These are phyloP conservation scores for Botrytis porri DNA, from an alignment of 2,329 filamentous ascomycete genomes.

Conservation along the genomic window DNA sequence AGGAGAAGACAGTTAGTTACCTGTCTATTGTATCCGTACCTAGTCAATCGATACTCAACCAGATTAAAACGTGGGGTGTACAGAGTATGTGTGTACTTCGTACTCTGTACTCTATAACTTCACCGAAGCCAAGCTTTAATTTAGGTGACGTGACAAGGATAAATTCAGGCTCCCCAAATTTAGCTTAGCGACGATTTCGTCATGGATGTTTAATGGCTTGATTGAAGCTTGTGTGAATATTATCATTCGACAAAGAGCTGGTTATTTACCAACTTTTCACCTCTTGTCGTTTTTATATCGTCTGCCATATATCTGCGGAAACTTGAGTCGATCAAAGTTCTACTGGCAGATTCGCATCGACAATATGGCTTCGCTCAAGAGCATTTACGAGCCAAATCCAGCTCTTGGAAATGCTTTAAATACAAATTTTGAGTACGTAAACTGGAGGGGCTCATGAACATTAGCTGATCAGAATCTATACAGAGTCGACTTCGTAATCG, in stretches of 20 bases:
- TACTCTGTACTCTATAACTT: not conserved
- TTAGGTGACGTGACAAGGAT: not conserved
- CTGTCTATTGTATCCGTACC: not conserved
- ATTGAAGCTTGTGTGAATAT: constrained; percentile 15
- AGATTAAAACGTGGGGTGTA: not conserved
- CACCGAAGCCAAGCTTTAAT: not conserved
- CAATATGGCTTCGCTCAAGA: constrained; percentile 33
- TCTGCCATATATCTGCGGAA: not conserved
- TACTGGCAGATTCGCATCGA: constrained; percentile 12
- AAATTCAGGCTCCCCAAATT: constrained; percentile 7
- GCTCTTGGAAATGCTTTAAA: constrained; percentile 29
- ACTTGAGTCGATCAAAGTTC: constrained; percentile 5
- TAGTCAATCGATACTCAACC: not conserved
- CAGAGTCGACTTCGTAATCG: constrained; percentile 85
- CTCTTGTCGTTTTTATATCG: constrained; percentile 6
- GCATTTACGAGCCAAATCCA: constrained; percentile 29
- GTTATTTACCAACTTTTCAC: constrained; percentile 24
- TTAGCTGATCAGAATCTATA: constrained; percentile 19
- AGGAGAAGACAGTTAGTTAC: not conserved
- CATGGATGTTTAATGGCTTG: not conserved
- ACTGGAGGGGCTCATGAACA: not conserved
- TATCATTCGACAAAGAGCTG: not conserved
- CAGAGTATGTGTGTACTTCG: not conserved
- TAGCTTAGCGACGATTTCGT: constrained; percentile 19
- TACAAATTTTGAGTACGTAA: constrained; percentile 45